Percentiles rank a stretch among this genome's conserved stretches.
phyloP scores from a whole-genome alignment of 2,329 filamentous ascomycete species.

The Lecanicillium sp. region DNA sequence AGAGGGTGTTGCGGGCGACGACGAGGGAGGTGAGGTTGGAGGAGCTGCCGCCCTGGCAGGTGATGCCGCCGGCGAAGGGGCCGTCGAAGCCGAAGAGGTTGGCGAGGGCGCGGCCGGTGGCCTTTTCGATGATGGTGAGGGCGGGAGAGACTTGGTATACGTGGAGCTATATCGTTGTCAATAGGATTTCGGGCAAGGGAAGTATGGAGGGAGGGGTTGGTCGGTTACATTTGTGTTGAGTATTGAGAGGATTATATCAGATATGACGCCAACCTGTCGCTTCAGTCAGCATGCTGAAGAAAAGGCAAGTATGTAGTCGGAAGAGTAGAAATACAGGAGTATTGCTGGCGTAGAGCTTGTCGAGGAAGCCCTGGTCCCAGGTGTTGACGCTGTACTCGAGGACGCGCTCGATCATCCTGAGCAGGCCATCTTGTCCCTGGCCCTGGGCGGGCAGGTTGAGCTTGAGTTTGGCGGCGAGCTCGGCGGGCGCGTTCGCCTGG shows the following conservation, averaged over 20 bases:
- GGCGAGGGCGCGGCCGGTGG: conserved; percentile 67
- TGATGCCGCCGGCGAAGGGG: conserved; percentile 65
- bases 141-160: conserved; percentile 92
- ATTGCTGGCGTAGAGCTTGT: conserved; percentile 89
- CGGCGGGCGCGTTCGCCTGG: conserved; percentile 53
- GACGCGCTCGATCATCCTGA: conserved; percentile 64
- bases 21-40: conserved; percentile 83
- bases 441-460: conserved; percentile 55
- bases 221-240: conserved; percentile 80
- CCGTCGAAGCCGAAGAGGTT: conserved; percentile 69
- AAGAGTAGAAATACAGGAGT: conserved; percentile 60
- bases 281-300: conserved; percentile 9
- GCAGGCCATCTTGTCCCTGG: conserved; percentile 64
- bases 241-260: conserved; percentile 76
- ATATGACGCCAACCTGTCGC: conserved; percentile 69
- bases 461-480: conserved; percentile 48
- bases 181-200: background rate
- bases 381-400: conserved; percentile 90
- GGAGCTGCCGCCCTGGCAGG: conserved; percentile 74
- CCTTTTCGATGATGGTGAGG: conserved; percentile 81
- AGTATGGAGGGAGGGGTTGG: background rate
- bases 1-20: conserved; percentile 80
- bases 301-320: background rate
- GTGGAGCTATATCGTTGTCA: conserved; percentile 52
- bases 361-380: conserved; percentile 95